A percentile compares a stretch with the other conserved stretches of the same genome.
Evolutionary conservation across 441 rosid genomes (phyloP).

Genomic region (Corymbia calophylla): DNA sequence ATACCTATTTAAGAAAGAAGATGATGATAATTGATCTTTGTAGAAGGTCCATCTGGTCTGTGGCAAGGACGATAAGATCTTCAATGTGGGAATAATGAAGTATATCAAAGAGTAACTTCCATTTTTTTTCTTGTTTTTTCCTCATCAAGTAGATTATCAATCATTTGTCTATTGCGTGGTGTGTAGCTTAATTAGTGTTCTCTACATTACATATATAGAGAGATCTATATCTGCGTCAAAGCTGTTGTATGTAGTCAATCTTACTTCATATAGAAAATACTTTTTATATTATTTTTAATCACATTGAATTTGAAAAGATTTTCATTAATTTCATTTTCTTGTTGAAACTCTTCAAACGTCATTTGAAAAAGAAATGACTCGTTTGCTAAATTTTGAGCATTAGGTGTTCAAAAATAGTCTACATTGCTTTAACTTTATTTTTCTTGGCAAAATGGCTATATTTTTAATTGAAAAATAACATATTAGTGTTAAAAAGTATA

Average conservation of each 20-base stretch:
- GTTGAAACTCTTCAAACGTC: not conserved
- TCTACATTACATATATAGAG: too few species aligned
- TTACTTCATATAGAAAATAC: not conserved
- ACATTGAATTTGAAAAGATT: not conserved
- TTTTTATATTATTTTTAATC: not conserved
- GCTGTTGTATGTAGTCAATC: not conserved
- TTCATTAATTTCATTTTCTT: not conserved
- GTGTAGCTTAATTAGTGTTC: not conserved
- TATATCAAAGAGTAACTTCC: constrained; percentile 13
- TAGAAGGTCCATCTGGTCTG: too few species aligned
- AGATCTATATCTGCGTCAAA: not conserved
- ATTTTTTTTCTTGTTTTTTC: not conserved
- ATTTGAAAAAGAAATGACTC: not conserved
- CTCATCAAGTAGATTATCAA: not conserved
- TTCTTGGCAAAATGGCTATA: not conserved
- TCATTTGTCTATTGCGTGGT: not conserved
- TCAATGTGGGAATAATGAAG: too few species aligned
- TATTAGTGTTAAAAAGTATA: too few species aligned
- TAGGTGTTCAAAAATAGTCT: not conserved
- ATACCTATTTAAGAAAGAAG: too few species aligned
- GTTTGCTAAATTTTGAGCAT: not conserved
- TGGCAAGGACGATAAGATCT: too few species aligned
- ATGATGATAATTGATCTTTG: too few species aligned
- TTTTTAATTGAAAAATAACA: not conserved
- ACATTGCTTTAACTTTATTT: not conserved